These are phyloP conservation scores for Auricularia sp. DNA, from an alignment of 768 basidiomycete species.

Conservation along the genomic window DNA sequence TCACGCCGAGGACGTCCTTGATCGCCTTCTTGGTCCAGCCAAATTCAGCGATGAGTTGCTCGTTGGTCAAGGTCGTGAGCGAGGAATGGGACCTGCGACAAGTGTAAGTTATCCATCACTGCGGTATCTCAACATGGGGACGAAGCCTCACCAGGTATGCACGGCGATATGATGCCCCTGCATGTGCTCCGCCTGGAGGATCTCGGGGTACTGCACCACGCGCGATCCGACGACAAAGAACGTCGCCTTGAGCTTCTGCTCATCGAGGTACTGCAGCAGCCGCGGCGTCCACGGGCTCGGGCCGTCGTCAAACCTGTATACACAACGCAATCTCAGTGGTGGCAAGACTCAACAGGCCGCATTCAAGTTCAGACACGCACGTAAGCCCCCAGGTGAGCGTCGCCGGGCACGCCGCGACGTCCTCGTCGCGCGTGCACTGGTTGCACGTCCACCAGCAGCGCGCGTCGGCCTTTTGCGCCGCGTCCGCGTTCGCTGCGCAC, in stretches of 20 bases:
- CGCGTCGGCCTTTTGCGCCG: conserved; percentile 39
- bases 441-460: conserved; percentile 79
- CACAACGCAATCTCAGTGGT: not conserved
- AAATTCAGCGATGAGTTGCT: conserved; percentile 76
- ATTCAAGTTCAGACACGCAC: conserved; percentile 22
- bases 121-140: not conserved
- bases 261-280: conserved; percentile 59
- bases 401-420: conserved; percentile 67
- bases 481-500: conserved; percentile 46
- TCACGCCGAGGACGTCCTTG: conserved; percentile 68
- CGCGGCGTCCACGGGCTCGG: conserved; percentile 69
- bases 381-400: conserved; percentile 43
- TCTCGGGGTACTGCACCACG: conserved; percentile 55
- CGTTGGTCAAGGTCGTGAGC: conserved; percentile 66
- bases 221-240: conserved; percentile 86
- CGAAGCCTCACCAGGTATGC: conserved; percentile 41
- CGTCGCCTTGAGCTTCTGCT: conserved; percentile 59
- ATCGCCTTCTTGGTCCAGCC: conserved; percentile 84
- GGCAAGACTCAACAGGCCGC: not conserved
- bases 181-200: conserved; percentile 69
- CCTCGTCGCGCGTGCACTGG: conserved; percentile 55
- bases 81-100: conserved; percentile 45
- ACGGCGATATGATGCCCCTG: conserved; percentile 66
- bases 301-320: conserved; percentile 61
- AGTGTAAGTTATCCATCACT: conserved; percentile 14